Base-by-base conservation (phyloP, 2,329 filamentous ascomycete genomes). In the Taxawa tesnikishii region DNA sequence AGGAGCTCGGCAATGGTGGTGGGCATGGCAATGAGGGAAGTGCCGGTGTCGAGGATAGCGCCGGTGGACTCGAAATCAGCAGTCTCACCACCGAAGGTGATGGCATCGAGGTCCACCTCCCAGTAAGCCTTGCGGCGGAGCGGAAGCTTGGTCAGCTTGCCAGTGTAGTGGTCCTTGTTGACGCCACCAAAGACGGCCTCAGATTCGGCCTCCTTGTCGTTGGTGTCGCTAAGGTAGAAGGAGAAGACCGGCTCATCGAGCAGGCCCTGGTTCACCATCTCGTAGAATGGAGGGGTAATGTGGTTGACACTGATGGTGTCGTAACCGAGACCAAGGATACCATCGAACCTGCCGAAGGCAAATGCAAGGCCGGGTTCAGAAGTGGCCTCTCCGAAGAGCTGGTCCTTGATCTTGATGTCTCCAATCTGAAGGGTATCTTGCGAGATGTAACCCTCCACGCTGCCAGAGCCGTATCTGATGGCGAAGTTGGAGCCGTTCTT, bases 91-190 rank as follows among this genome's bases (percentile, higher is more conserved):
- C 90, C 92, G 43, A 94, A 84, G 34, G 80, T 76, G 63, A 98
- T 90, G 43, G 84, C 71, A 51, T 96, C 79, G 40, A 98, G 77
- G 51, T 96, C 87, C 34, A 98, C 88, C 72, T 98, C 90, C 90
- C 90, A 98, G 74, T 98, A 98, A 30, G 90, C 90, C 79, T 96
- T 96, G 58, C 90, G 83, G 60, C 90, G 83, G 47, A 98, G 75
- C 34, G 90, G 90, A 46, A 98, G 84, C 60, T 85, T 92, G 56
- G 78, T 83, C 50, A 98, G 73, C 60, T 96, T 79, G 52, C 90
- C 90, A 24, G 70, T 77, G 61, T 73, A 80, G 68, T 90, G 84
- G 54, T 68, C 65, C 64, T 84, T 66, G 60, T 96, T 79, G 40
- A 94, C 62, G 44, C 88, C 88, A 58, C 88, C 88, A 45, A 98